Evolutionary conservation across 2,329 filamentous ascomycete genomes (phyloP), one percentile per base, ranked within the genome.

Genomic region (Decorospora gaudefroyi): DNA sequence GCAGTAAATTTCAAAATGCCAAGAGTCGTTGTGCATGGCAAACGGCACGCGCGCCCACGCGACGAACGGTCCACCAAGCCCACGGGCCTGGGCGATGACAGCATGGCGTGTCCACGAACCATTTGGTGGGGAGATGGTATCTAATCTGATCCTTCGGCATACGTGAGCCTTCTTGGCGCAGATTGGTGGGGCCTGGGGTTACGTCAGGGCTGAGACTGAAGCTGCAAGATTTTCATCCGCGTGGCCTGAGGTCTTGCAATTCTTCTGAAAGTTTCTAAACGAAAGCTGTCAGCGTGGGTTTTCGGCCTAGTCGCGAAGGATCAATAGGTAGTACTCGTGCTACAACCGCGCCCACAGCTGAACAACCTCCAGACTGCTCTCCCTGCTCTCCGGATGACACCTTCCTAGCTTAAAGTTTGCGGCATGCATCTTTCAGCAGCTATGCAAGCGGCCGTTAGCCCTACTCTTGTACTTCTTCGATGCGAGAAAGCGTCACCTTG

Each of bases 131-230:
- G 18, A 39, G 32, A 8, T 16, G 10, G 27, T 18, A 53, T 53
- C 46, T 53, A 40, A 53, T 53, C 50, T 35, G 50, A 50, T 47
- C 16, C 12, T 6, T 6, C 4, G n/a, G 9, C 10, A 12, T 28
- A 17, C 19, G 15, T n/a, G 25, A 11, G 6, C 7, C 6, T 30
- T 4, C 47, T 42, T 47, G 40, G 45, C 36, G 21, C 26, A 16
- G 12, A 23, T 12, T 19, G 11, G 30, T 37, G 33, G 33, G 34
- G 40, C 17, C 36, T 43, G 35, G n/a, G 17, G 34, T 39, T 50
- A 41, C 39, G 46, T 53, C 46, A 50, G 25, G 30, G 39, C 26
- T 40, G 19, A 26, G 15, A 16, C 29, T 26, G n/a, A 32, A 42
- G 27, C 19, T n/a, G n/a, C n/a, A n/a, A 13, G 13, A 19, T 22